Base-by-base conservation (phyloP, 148 eudicot genomes). In the Silene uniflora region DNA sequence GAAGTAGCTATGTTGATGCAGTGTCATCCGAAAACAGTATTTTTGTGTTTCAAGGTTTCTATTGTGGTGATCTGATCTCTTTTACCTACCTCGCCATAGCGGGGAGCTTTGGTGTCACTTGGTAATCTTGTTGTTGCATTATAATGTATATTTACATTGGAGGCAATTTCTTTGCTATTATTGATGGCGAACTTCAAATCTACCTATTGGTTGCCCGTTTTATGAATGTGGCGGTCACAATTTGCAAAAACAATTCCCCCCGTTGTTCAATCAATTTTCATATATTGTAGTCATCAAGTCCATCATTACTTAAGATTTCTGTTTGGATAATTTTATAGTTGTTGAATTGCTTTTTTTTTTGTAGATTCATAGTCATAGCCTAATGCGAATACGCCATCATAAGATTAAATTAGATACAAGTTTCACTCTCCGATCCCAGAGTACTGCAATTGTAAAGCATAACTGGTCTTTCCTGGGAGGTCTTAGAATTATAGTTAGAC, bases 381-480 rank as follows among this genome's bases (percentile, higher is more conserved):
- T 76, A 39, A 64, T 82, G 35, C 54, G 47, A 52, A 84, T 62
- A 59, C 78, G 67, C 62, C 75, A 74, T 24, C 80, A 35, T 75
- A 77, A 79, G 27, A 62, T 32, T 22, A 42, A 75, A 18, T 18
- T 55, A 23, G 73, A 23, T 63, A 81, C 67, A 59, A 82, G 82
- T 71, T 71, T 56, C 44, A 49, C 67, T 69, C 64, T 79, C 73
- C 78, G 83, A 65, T 67, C 79, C 65, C 79, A 77, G 72, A 77
- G 66, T 69, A 82, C 73, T 76, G 73, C 81, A 59, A 80, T 63
- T 72, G 62, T 79, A 71, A 78, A 62, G 35, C 71, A 60, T 47
- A 78, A 76, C 16, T 82, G 85, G 86, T 83, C 85, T 80, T 89
- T 85, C 69, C 29, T 80, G n/a, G 81, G 85, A 80, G 91, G 89